Evolutionary conservation across 768 basidiomycete genomes (phyloP).

Genomic region (Podaxis sp.): DNA sequence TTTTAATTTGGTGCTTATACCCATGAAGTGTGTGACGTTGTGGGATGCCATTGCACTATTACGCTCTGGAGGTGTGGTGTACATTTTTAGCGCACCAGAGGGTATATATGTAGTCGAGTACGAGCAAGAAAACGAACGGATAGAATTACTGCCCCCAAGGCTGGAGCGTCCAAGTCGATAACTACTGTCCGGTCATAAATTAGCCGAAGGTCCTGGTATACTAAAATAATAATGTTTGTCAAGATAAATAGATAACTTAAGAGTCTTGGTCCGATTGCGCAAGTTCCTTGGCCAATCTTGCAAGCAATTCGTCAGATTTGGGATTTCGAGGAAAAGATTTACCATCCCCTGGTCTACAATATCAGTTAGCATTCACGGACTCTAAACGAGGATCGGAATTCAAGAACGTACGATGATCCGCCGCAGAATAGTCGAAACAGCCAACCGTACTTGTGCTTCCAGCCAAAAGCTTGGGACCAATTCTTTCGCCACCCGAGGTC

Average conservation of each 20-base stretch:
- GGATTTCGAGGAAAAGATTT: constrained; percentile 68
- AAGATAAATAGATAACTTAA: constrained; percentile 21
- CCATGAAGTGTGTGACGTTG: too few species aligned
- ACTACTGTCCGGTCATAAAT: neutral
- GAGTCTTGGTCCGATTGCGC: constrained; percentile 54
- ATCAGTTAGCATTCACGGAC: neutral
- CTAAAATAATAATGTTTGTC: neutral
- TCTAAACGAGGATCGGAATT: neutral
- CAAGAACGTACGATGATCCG: constrained; percentile 56
- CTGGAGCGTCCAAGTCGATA: neutral
- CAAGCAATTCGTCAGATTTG: constrained; percentile 62
- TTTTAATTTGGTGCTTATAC: too few species aligned
- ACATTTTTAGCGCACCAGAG: neutral
- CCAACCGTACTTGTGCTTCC: constrained; percentile 52
- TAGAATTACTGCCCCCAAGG: neutral
- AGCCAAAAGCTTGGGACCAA: constrained; percentile 68
- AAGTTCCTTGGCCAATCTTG: constrained; percentile 62
- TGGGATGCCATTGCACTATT: neutral
- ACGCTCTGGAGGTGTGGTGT: neutral
- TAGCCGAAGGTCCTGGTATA: neutral
- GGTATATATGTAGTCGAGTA: too few species aligned
- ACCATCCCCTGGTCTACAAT: constrained; percentile 61
- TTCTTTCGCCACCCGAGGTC: constrained; percentile 75
- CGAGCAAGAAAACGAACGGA: neutral
- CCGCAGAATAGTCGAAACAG: constrained; percentile 55